phyloP scores from a whole-genome alignment of 2,329 filamentous ascomycete species.

The Tolypocladium nubicola region DNA sequence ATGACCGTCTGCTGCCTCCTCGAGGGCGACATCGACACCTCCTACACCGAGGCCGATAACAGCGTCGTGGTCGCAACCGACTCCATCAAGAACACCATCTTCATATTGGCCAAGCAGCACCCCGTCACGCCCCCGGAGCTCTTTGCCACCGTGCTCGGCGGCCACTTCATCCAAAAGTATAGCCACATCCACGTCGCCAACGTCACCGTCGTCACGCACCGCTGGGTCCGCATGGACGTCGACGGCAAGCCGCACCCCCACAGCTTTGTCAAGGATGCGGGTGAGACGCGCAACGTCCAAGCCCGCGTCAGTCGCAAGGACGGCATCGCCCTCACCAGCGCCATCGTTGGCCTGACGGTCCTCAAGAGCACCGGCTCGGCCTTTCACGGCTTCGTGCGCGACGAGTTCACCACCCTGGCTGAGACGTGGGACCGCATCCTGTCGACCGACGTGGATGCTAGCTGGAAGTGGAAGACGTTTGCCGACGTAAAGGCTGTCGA shows the following conservation, averaged over 20 bases:
- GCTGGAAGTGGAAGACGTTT: constrained; percentile 78
- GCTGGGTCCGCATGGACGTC: constrained; percentile 82
- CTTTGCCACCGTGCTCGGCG: constrained; percentile 73
- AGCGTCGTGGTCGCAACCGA: constrained; percentile 91
- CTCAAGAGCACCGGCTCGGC: constrained; percentile 94
- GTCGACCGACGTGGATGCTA: constrained; percentile 81
- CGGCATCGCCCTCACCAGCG: constrained; percentile 67
- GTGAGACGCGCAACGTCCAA: constrained; percentile 77
- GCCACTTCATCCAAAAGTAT: constrained; percentile 85
- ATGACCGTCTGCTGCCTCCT: constrained; percentile 91
- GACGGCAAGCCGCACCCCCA: constrained; percentile 89
- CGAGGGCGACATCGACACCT: constrained; percentile 82
- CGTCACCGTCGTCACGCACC: constrained; percentile 71
- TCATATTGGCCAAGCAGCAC: constrained; percentile 89
- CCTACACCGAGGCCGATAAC: constrained; percentile 92
- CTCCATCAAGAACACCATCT: constrained; percentile 95
- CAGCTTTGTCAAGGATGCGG: constrained; percentile 83
- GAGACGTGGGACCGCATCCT: constrained; percentile 95
- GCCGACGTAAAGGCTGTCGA: constrained; percentile 55
- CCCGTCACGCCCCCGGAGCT: constrained; percentile 89
- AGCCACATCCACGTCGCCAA: constrained; percentile 78
- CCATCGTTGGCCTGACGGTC: constrained; percentile 73
- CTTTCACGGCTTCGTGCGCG: constrained; percentile 87
- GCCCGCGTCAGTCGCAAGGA: constrained; percentile 55
- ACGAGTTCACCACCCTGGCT: constrained; percentile 83